A percentile compares a stretch with the other conserved stretches of the same genome.
These are phyloP conservation scores for Poa annua DNA, from an alignment of 176 grass and related monocot genomes.

Conservation along the genomic window DNA sequence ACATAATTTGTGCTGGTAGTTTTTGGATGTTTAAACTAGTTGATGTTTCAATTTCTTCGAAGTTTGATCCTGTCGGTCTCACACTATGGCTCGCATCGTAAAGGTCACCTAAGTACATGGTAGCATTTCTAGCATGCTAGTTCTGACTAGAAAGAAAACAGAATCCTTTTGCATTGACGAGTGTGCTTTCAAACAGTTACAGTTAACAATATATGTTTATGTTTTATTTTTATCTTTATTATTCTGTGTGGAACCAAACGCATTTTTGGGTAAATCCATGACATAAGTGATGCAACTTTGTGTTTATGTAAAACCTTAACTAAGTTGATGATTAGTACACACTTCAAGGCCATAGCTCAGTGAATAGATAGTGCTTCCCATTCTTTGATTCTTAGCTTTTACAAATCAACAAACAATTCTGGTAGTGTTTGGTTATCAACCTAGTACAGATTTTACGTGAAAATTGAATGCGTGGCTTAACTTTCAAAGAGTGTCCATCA, in stretches of 20 bases:
- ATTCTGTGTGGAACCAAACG: not conserved
- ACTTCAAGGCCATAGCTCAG: not conserved
- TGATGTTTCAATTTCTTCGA: not conserved
- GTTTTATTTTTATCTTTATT: not conserved
- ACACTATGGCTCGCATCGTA: not conserved
- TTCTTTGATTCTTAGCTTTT: not conserved
- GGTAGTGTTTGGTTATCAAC: not conserved
- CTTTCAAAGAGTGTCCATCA: not conserved
- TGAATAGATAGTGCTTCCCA: not conserved
- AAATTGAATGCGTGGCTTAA: not conserved
- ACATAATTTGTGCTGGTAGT: not conserved
- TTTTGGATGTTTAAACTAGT: not conserved
- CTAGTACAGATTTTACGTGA: not conserved
- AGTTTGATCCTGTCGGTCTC: not conserved
- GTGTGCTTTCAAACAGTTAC: not conserved
- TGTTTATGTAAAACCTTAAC: not conserved
- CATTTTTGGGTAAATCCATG: not conserved
- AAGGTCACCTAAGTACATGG: not conserved
- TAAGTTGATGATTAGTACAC: not conserved
- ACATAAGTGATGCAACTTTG: not conserved
- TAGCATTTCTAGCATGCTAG: constrained; percentile 4
- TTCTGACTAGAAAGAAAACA: not conserved
- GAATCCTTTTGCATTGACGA: not conserved
- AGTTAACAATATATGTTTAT: not conserved
- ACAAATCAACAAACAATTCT: not conserved